Evolutionary conservation across 2,329 filamentous ascomycete genomes (phyloP), one percentile per base, ranked within the genome.

Genomic region (Pestalotiopsis sp.): DNA sequence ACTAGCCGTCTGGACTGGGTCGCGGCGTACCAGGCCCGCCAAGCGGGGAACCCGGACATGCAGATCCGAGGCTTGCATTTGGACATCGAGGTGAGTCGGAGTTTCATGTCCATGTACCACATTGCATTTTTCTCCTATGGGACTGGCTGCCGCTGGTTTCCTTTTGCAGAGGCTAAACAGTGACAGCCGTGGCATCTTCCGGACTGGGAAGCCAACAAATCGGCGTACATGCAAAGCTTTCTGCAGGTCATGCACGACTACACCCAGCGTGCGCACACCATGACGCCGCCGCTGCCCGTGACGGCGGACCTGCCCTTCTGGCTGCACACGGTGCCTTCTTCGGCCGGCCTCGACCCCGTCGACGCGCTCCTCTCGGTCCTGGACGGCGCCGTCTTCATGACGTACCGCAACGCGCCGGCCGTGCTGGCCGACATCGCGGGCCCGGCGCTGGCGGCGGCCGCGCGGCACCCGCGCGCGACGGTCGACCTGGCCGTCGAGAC

Each of bases 331-430:
- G 9, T 62, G 3, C 25, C 23, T 27, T 20, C 20, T 1, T 5
- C 56, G 4, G 5, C 3, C 4, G 25, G 57, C 14, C 6, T 14
- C 23, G 17, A 39, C 27, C n/a, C n/a, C 59, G 59, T n/a, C 59
- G 59, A 36, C 59, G 59, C 31, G 13, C 27, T 62, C 13, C n/a
- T 36, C n/a, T 36, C 25, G 25, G 12, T 39, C 14, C 59, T 62
- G 9, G 59, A 62, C 31, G 59, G 59, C 59, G 59, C 59, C 59
- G 36, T 36, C 59, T 62, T 62, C 31, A 62, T 62, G 59, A 62
- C 59, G 25, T 62, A 62, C 31, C 59, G 59, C 59, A 62, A 62
- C 31, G 38, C 59, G 13, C 59, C 59, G 27, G 27, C 27, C 25
- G 59, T 23, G 14, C 59, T 62, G 27, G 36, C 36, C 25, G 59